Evolutionary conservation across 306 rosid genomes (phyloP), one percentile per base, ranked within the genome.

Genomic region (Boehmeria nivea): DNA sequence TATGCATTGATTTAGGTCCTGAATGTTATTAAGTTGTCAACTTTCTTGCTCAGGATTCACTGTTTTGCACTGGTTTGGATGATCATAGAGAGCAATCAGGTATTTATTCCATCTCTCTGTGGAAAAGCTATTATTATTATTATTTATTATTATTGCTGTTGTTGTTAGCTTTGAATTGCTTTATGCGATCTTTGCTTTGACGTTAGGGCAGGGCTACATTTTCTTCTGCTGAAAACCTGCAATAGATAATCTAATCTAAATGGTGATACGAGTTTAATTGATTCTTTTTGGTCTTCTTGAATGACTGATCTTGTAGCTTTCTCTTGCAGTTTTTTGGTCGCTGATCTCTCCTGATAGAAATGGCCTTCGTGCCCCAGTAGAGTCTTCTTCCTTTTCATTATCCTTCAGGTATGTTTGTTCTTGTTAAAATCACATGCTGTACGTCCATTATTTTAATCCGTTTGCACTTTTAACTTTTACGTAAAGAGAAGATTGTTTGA

Each of bases 381-480:
- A 83, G 66, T 73, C 95, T 55, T 73, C 95, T 51, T 87, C 89
- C 18, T 66, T 87, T 64, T 81, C 95, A 36, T 50, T 83, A 60
- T 83, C 95, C 37, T 87, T 83, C 65, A 76, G 93, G 95, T 87
- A 25, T 4, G 15, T 40, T 40, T 11, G 17, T 40, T 40, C 16
- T 12, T 11, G 45, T 8, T n/a, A 3, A 1, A 40, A 40, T 12
- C 5, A 0, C n/a, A 40, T 12, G n/a, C 17, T 40, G 15, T 40
- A 11, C 12, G 17, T 40, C 45, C 16, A 3, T 11, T 14, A 11
- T 40, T 40, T 40, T 40, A 40, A 40, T 11, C 44, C n/a, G 16
- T 40, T 33, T 33, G 5, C 38, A 33, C 5, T 11, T 33, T 33
- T 3, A 40, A 40, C 3, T 40, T 40, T 40, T 28, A 28, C 34